Percentiles rank a stretch among this genome's conserved stretches.
Conservation (phyloP, 805 yeast genomes). For the Debaryomyces maramus region DNA sequence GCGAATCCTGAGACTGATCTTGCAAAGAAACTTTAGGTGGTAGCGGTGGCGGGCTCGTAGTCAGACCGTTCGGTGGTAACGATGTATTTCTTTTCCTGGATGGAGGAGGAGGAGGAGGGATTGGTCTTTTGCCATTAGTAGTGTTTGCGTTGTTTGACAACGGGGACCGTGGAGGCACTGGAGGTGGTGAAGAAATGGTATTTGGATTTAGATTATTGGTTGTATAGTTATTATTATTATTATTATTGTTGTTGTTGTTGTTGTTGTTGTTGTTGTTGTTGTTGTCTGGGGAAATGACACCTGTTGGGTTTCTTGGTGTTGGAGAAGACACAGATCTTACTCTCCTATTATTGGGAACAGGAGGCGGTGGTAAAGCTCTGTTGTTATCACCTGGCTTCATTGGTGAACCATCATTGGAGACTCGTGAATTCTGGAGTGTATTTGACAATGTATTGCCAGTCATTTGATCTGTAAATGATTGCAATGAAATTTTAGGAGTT, state of each 20-base stretch:
- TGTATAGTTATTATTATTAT: neutral
- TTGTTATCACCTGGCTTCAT: slow-evolving; percentile 5
- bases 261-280: neutral
- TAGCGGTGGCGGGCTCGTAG: slow-evolving; percentile 20
- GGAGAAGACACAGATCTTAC: slow-evolving; percentile 35
- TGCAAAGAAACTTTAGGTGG: slow-evolving; percentile 26
- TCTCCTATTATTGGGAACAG: slow-evolving; percentile 41
- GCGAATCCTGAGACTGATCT: slow-evolving; percentile 4
- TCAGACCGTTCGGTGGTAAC: neutral
- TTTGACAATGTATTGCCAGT: slow-evolving; percentile 36
- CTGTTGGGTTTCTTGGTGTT: slow-evolving; percentile 17
- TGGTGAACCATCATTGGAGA: slow-evolving; percentile 14
- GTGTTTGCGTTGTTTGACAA: slow-evolving; percentile 12
- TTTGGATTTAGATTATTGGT: slow-evolving; percentile 1
- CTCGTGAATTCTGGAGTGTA: slow-evolving; percentile 35
- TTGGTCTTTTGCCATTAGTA: slow-evolving; percentile 24
- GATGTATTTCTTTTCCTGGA: slow-evolving; percentile 31
- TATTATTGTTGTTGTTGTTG: neutral
- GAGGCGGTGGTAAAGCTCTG: slow-evolving; percentile 27
- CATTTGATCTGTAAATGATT: slow-evolving; percentile 43
- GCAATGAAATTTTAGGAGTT: slow-evolving; percentile 35
- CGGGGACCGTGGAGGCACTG: slow-evolving; percentile 27
- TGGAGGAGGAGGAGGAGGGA: slow-evolving; percentile 46
- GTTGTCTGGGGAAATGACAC: neutral
- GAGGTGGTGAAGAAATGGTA: slow-evolving; percentile 12